Conservation (phyloP, 73 alveolate species). For the Breviolum minutum region DNA sequence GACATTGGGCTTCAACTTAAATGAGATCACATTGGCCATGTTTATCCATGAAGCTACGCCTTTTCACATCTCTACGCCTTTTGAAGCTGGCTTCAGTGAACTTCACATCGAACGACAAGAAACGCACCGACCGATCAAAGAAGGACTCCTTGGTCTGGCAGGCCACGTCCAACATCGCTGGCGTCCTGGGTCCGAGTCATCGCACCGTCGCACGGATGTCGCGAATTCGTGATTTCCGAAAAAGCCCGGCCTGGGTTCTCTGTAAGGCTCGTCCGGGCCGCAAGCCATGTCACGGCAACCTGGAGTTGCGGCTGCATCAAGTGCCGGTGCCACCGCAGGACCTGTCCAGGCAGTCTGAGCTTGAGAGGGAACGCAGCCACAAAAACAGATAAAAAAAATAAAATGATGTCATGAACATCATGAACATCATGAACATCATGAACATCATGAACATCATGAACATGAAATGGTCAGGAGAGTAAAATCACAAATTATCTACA, state of each 20-base stretch:
- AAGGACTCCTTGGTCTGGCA: slow-evolving; percentile 73
- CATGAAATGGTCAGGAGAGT: neutral
- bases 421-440: neutral
- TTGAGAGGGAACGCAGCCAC: neutral
- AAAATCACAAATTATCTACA: too few relatives aligned
- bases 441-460: neutral
- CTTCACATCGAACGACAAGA: neutral
- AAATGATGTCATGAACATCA: too few relatives aligned
- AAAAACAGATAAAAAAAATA: too few relatives aligned
- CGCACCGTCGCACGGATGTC: neutral
- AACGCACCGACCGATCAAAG: slow-evolving; percentile 76
- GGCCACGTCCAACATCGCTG: slow-evolving; percentile 85
- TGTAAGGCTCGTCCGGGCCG: slow-evolving; percentile 59
- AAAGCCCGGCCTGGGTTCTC: slow-evolving; percentile 27
- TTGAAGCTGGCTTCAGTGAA: too few relatives aligned
- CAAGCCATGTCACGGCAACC: slow-evolving; percentile 16
- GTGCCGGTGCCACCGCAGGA: neutral
- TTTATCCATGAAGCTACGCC: too few relatives aligned
- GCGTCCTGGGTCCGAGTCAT: slow-evolving; percentile 5
- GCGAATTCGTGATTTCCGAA: neutral
- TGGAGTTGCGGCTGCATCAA: neutral
- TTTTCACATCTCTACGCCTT: too few relatives aligned
- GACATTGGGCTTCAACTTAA: too few relatives aligned
- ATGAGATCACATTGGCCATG: too few relatives aligned
- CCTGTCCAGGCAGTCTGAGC: neutral